A percentile compares a stretch with the other conserved stretches of the same genome.
Evolutionary conservation across 768 basidiomycete genomes (phyloP).

Genomic region (Leucosporidium creatinivorum): DNA sequence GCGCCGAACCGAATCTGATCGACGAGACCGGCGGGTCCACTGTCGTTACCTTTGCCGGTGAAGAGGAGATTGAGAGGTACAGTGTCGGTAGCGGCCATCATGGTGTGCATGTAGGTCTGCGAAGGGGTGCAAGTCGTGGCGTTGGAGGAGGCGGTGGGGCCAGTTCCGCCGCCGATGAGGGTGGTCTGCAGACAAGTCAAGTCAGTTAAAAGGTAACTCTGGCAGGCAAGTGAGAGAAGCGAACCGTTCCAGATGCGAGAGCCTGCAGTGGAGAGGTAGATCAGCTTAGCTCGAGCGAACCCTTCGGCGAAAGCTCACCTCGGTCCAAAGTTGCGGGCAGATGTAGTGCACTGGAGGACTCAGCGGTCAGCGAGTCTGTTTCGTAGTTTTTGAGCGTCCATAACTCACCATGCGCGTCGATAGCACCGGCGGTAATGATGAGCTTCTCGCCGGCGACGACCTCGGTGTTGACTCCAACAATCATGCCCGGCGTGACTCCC

Average conservation of each 20-base stretch:
- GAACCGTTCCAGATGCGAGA: conserved; percentile 25
- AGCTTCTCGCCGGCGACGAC: conserved; percentile 92
- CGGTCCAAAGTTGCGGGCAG: conserved; percentile 82
- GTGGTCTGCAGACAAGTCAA: conserved; percentile 68
- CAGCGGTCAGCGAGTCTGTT: neutral
- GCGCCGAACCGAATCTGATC: conserved; percentile 80
- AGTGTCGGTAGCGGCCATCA: conserved; percentile 83
- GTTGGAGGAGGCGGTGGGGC: conserved; percentile 78
- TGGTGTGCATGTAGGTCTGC: conserved; percentile 77
- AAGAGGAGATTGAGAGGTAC: conserved; percentile 87
- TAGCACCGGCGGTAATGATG: conserved; percentile 84
- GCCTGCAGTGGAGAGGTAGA: neutral
- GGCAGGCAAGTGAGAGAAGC: neutral
- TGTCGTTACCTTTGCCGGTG: conserved; percentile 95
- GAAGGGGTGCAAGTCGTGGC: conserved; percentile 94
- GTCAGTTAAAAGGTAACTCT: neutral
- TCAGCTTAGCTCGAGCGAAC: neutral
- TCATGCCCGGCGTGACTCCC: conserved; percentile 59
- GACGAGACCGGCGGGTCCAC: conserved; percentile 62
- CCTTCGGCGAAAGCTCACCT: conserved; percentile 51
- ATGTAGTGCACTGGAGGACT: conserved; percentile 62
- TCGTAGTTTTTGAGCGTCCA: neutral
- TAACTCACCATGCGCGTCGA: conserved; percentile 68
- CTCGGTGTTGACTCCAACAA: conserved; percentile 87
- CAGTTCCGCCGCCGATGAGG: conserved; percentile 92